Base-by-base conservation (phyloP, 2,329 filamentous ascomycete species). In the Alternaria conjuncta region DNA sequence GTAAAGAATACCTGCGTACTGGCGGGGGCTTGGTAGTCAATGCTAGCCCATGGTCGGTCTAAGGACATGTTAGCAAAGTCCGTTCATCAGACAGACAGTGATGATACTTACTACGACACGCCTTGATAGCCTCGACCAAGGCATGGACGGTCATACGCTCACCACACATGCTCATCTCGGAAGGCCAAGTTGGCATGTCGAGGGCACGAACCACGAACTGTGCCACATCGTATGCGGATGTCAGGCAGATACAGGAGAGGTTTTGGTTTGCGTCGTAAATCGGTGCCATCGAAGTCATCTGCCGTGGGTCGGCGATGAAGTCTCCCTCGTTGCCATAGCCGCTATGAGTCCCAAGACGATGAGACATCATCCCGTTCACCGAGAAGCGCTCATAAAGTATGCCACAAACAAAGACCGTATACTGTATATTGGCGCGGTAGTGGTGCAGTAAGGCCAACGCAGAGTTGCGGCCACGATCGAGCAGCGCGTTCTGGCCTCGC, bases 361-460 rank as follows among this genome's bases (percentile, higher is more conserved):
- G 84, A 18, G 83, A 81, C 12, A 83, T 83, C 62, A 94, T 84
- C 0, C 92, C 92, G 4, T 87, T 88, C 0, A 88, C 89, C 20
- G 87, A 88, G 71, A 94, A 93, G 1, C 90, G 84, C 75, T 94
- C 91, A 83, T 93, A 94, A 67, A 94, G 88, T 28, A 93, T 79
- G 20, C 92, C 92, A 70, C 92, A 94, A 0, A 89, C 87, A 78
- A 94, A 93, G 25, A 89, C 83, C 0, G 91, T 93, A 64, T 86
- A 92, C 45, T 86, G 84, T 81, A 94, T 91, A 47, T 82, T 80
- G 62, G 84, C 79, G 2, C 82, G 80, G 76, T 87, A 89, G 53
- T 87, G 83, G 51, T 85, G 82, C 5, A 92, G 80, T 15, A 86
- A 82, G 2, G 83, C 81, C 6, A 90, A 81, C 2, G 89, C 89